Percentiles rank a stretch among this genome's conserved stretches.
These are phyloP conservation scores for Xylaria palmicola DNA, from an alignment of 495 filamentous ascomycete species.

Conservation along the genomic window DNA sequence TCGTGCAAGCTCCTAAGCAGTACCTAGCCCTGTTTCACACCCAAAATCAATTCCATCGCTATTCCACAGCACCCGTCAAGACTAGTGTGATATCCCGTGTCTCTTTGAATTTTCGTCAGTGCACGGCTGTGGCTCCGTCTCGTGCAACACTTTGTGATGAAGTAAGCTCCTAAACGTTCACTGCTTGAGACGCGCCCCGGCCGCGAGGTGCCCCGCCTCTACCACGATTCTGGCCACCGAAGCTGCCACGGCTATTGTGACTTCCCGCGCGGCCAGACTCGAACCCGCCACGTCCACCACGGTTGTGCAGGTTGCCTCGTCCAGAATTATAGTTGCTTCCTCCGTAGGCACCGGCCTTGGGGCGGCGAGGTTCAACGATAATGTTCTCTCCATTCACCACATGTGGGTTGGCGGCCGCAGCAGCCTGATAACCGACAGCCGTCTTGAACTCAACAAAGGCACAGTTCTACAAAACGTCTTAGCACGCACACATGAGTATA, in stretches of 20 bases:
- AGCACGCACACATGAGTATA: conserved; percentile 14
- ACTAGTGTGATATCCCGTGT: conserved; percentile 39
- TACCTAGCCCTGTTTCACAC: conserved; percentile 10
- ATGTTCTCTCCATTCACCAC: conserved; percentile 77
- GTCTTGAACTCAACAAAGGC: conserved; percentile 93
- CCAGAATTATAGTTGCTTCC: conserved; percentile 61
- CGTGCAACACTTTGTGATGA: background rate
- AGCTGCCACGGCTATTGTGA: conserved; percentile 65
- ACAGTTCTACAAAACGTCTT: conserved; percentile 65
- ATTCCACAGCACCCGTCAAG: conserved; percentile 19
- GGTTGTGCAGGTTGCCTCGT: conserved; percentile 57
- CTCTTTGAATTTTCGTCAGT: background rate
- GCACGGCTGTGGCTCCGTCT: conserved; percentile 1
- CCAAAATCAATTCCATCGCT: conserved; percentile 14
- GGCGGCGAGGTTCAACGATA: conserved; percentile 82
- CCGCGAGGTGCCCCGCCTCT: conserved; percentile 53
- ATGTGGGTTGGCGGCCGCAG: conserved; percentile 82
- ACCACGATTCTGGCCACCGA: conserved; percentile 60
- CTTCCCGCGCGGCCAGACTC: conserved; percentile 55
- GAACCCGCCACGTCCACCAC: conserved; percentile 64
- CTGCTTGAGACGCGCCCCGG: conserved; percentile 41
- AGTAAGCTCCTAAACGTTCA: conserved; percentile 35
- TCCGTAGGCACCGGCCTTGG: conserved; percentile 65
- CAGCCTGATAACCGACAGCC: conserved; percentile 72
- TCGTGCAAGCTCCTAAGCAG: conserved; percentile 5